Evolutionary conservation across 306 rosid genomes (phyloP).

Genomic region (peach (Prunus persica)): DNA sequence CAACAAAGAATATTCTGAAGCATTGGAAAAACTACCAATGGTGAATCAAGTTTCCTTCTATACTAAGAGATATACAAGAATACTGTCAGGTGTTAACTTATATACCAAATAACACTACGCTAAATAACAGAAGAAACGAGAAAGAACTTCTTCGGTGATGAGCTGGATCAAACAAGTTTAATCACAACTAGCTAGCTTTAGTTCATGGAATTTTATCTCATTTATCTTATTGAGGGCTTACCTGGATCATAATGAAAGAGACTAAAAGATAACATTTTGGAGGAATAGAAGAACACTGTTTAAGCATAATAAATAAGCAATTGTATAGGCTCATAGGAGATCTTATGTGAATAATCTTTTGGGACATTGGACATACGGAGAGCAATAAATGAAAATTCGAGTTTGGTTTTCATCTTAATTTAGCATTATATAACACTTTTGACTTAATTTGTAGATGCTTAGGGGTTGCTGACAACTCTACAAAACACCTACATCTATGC

Average conservation of each 20-base stretch:
- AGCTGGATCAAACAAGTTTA: neutral
- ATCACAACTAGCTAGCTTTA: neutral
- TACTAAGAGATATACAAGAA: neutral
- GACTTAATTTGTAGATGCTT: neutral
- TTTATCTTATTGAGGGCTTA: neutral
- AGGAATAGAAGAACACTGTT: neutral
- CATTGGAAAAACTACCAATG: neutral
- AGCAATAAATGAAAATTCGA: neutral
- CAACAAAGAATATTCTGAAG: neutral
- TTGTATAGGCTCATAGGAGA: neutral
- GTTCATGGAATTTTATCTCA: neutral
- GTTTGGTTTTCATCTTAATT: neutral
- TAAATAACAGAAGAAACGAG: neutral
- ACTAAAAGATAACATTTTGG: neutral
- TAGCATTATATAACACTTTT: neutral
- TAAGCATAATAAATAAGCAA: neutral
- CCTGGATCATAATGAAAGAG: neutral
- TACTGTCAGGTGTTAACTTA: neutral
- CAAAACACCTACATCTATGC: neutral
- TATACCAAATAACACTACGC: neutral
- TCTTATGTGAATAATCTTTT: neutral
- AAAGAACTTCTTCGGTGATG: neutral
- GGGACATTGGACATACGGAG: neutral
- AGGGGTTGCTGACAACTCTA: neutral
- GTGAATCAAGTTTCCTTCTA: neutral